These are phyloP conservation scores for Solanum aculeatissimum DNA, from an alignment of 305 asterid genomes.

Conservation along the genomic window DNA sequence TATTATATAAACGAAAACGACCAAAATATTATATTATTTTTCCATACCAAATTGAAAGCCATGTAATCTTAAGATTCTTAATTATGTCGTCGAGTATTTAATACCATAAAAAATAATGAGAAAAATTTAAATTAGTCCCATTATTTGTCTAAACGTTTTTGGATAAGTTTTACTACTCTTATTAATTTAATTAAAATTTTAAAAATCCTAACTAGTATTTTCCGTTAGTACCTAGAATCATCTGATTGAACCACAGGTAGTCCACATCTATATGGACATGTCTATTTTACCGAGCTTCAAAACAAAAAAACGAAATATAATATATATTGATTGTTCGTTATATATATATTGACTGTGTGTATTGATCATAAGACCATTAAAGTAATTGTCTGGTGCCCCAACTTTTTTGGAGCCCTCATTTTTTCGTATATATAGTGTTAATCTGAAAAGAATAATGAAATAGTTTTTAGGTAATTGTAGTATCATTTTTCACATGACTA, in stretches of 20 bases:
- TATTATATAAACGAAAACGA: neutral
- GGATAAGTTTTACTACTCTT: neutral
- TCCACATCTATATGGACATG: too few species aligned
- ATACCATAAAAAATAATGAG: neutral
- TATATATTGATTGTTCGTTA: too few species aligned
- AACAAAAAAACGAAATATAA: neutral
- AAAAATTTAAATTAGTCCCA: neutral
- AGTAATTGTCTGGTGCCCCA: too few species aligned
- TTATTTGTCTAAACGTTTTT: neutral
- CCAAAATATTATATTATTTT: neutral
- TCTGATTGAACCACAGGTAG: neutral
- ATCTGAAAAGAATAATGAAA: too few species aligned
- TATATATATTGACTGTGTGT: too few species aligned
- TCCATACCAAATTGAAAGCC: neutral
- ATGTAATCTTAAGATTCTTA: neutral
- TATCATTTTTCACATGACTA: too few species aligned
- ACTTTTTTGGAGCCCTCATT: too few species aligned
- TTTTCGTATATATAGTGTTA: too few species aligned
- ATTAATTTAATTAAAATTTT: neutral
- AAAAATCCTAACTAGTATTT: neutral
- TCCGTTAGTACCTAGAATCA: neutral
- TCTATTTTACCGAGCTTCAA: neutral
- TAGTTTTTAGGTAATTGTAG: too few species aligned
- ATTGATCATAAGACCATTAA: too few species aligned
- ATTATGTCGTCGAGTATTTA: neutral